Base-by-base conservation (phyloP, 768 basidiomycete species). In the Russula foetens region DNA sequence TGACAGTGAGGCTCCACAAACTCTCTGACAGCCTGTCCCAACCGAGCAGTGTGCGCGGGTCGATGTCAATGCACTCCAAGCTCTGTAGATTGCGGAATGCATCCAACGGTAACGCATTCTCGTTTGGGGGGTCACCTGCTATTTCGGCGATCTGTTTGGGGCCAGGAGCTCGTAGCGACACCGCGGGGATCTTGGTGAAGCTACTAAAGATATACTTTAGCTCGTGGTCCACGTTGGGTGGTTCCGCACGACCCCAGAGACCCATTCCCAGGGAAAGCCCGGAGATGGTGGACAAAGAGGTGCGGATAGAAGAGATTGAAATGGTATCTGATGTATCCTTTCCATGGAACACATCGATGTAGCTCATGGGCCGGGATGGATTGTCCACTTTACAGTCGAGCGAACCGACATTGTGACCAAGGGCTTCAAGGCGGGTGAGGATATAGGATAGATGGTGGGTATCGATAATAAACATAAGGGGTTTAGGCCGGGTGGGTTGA, bases 121-220 rank as follows among this genome's bases (percentile, higher is more conserved):
- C 79, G 63, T 81, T 82, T 1, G 88, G 84, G 4, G 85, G 77
- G 55, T 92, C 88, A 38, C 81, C 77, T 4, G 79, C 75, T 12
- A 92, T 77, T 69, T 92, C 92, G 6, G 79, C 70, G 26, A 95
- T 84, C 65, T 83, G 73, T 57, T 82, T 84, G 50, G 79, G 78
- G 47, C 81, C 81, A 0, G 89, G 87, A 2, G 85, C 79, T 61
- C 76, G 79, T 57, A 95, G 73, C 7, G 77, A 74, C 41, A 96
- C 76, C 1, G 92, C 86, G 17, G 93, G 93, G 0, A 97, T 76
- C 73, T 90, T 92, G 46, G 92, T 97, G 76, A 96, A 92, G 69
- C 85, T 82, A 70, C 91, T 92, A 75, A 85, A 96, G 63, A 95
- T 79, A 72, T 85, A 92, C 70, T 84, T 92, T 71, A 96, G 84